Evolutionary conservation across 306 rosid species (phyloP).

Genomic region (Lablab purpureus): DNA sequence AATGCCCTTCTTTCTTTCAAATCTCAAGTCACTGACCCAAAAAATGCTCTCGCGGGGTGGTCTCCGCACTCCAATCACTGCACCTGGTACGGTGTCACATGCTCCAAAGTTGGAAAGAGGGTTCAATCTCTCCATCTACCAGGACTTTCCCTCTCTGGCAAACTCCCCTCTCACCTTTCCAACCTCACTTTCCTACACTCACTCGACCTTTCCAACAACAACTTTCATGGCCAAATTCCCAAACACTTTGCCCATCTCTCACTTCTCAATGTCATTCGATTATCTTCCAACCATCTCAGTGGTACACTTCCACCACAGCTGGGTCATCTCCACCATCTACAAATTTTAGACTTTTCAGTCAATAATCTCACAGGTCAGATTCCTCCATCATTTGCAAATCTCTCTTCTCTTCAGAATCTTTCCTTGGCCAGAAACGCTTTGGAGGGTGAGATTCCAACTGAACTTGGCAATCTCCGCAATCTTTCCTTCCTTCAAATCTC

Average conservation of each 20-base stretch:
- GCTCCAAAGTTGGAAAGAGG: constrained; percentile 43
- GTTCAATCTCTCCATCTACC: constrained; percentile 49
- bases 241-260: constrained; percentile 22
- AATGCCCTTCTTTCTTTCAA: constrained; percentile 48
- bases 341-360: constrained; percentile 44
- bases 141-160: constrained; percentile 45
- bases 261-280: constrained; percentile 18
- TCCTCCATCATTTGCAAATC: constrained; percentile 49
- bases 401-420: constrained; percentile 41
- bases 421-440: constrained; percentile 44
- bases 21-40: constrained; percentile 46
- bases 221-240: constrained; percentile 48
- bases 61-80: constrained; percentile 41
- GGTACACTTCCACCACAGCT: constrained; percentile 48
- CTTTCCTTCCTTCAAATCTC: constrained; percentile 45
- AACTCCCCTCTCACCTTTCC: constrained; percentile 38
- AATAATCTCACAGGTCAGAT: constrained; percentile 53
- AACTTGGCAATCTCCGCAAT: constrained; percentile 44
- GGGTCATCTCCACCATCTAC: constrained; percentile 36
- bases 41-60: constrained; percentile 38
- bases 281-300: constrained; percentile 42
- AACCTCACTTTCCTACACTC: constrained; percentile 43
- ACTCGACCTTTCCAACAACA: constrained; percentile 49
- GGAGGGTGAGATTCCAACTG: constrained; percentile 48
- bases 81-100: constrained; percentile 49